These are phyloP conservation scores for Heteromeles arbutifolia DNA, from an alignment of 306 rosid genomes.

Conservation along the genomic window DNA sequence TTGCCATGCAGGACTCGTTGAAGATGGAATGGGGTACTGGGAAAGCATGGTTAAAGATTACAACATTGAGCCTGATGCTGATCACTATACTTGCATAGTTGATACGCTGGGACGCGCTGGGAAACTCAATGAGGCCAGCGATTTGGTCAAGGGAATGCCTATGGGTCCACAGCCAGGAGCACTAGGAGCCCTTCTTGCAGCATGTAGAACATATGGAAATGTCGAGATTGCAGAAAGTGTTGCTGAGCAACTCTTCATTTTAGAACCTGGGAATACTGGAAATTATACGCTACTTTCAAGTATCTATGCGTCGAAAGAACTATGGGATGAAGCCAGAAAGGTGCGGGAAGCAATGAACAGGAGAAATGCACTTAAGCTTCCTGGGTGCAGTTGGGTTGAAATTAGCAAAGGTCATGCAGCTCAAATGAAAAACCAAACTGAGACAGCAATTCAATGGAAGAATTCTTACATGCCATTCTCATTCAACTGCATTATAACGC, in stretches of 20 bases:
- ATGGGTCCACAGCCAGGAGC: constrained; percentile 21
- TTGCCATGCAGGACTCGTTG: constrained; percentile 12
- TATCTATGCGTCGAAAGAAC: constrained; percentile 3
- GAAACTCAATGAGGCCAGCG: constrained; percentile 12
- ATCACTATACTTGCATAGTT: constrained; percentile 12
- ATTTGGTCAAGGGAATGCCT: constrained; percentile 14
- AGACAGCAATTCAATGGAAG: background rate
- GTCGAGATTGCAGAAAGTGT: constrained; percentile 15
- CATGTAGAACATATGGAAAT: constrained; percentile 22
- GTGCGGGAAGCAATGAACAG: constrained; percentile 10
- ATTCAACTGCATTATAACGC: background rate
- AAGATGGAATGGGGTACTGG: constrained; percentile 18
- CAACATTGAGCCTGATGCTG: constrained; percentile 14
- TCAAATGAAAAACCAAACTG: background rate
- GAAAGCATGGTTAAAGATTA: constrained; percentile 14
- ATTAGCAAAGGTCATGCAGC: background rate
- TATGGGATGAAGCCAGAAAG: constrained; percentile 14
- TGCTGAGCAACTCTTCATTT: constrained; percentile 16
- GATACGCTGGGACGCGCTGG: constrained; percentile 26
- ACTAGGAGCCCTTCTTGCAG: constrained; percentile 21
- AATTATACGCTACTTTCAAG: constrained; percentile 22
- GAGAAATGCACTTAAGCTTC: constrained; percentile 5
- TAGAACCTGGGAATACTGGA: constrained; percentile 21
- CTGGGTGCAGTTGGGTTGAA: constrained; percentile 20
- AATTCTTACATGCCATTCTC: background rate